These are phyloP conservation scores for Themeda triandra DNA, from an alignment of 176 grass and related monocot species.

Conservation along the genomic window DNA sequence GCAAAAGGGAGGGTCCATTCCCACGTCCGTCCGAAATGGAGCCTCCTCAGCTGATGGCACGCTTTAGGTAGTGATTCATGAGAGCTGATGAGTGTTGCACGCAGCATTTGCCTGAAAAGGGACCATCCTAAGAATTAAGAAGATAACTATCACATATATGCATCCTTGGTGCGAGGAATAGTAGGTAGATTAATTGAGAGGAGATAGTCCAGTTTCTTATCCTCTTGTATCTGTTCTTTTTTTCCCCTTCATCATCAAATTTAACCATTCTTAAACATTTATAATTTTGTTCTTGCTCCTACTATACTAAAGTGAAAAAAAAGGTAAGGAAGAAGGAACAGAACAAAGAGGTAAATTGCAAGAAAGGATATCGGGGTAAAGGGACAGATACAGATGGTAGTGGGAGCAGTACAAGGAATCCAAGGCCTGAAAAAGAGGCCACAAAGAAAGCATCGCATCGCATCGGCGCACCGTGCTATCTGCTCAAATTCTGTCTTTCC, in stretches of 20 bases:
- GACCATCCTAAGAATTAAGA: background rate
- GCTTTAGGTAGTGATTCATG: background rate
- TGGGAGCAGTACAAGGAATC: constrained; percentile 64
- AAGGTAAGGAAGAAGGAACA: too few species aligned
- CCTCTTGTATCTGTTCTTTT: background rate
- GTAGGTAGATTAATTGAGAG: background rate
- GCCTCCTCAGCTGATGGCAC: background rate
- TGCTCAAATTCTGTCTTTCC: background rate
- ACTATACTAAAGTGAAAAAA: background rate
- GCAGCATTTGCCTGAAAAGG: background rate
- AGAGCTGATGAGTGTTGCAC: background rate
- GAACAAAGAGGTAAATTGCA: background rate
- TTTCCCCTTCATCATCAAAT: too few species aligned
- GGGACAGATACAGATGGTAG: constrained; percentile 13
- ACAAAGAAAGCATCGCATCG: background rate
- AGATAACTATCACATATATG: background rate
- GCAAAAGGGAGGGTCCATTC: background rate
- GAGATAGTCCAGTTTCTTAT: background rate
- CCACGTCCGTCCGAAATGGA: constrained; percentile 4
- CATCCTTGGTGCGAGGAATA: background rate
- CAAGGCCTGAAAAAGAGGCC: constrained; percentile 34
- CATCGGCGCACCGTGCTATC: background rate
- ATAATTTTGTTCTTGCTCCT: background rate
- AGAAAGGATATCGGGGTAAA: background rate
- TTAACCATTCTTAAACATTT: background rate